These are phyloP conservation scores for Malus hybrid DNA, from an alignment of 331 rosid species.

Conservation along the genomic window DNA sequence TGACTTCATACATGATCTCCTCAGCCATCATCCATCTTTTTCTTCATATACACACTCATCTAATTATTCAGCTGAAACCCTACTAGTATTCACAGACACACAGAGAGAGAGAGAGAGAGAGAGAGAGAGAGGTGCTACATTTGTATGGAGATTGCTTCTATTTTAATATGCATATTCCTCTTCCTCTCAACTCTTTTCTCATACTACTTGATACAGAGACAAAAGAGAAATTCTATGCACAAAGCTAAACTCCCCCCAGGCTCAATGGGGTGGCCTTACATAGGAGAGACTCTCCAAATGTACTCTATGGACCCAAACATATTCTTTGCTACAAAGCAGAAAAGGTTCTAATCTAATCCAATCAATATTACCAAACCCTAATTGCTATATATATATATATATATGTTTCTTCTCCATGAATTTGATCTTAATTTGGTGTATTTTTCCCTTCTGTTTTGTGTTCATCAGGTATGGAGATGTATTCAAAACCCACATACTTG, in stretches of 20 bases:
- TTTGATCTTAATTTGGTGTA: neutral
- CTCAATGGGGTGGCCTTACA: slow-evolving; percentile 82
- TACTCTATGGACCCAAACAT: slow-evolving; percentile 72
- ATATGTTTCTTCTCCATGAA: slow-evolving; percentile 5
- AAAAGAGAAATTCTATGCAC: neutral
- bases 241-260: slow-evolving; percentile 67
- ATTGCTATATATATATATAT: too few species aligned
- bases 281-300: slow-evolving; percentile 77
- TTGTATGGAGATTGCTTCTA: slow-evolving; percentile 47
- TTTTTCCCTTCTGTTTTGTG: neutral
- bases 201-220: slow-evolving; percentile 22
- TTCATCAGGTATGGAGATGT: slow-evolving; percentile 71
- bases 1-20: slow-evolving; percentile 1
- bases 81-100: neutral
- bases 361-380: neutral
- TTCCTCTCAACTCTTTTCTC: slow-evolving; percentile 30
- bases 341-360: slow-evolving; percentile 35
- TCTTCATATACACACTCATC: neutral
- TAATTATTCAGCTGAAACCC: neutral
- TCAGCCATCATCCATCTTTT: neutral
- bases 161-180: slow-evolving; percentile 23
- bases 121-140: slow-evolving; percentile 12
- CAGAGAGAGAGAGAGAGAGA: slow-evolving; percentile 9
- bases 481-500: slow-evolving; percentile 64
- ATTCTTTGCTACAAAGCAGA: slow-evolving; percentile 63